Base-by-base conservation (phyloP, 441 rosid genomes). In the Flueggea neowawraea region DNA sequence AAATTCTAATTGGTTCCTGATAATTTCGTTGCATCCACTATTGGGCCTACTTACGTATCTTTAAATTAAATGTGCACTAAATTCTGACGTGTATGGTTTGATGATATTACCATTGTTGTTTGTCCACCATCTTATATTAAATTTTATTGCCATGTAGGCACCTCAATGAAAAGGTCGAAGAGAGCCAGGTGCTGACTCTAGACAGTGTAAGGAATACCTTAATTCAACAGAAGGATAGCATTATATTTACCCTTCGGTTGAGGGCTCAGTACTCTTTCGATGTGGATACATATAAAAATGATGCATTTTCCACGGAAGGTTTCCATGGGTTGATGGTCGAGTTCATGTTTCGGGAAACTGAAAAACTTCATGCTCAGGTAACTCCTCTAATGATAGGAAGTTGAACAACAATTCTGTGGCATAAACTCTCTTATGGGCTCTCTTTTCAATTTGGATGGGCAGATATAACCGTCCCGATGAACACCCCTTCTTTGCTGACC, bases 401-500 rank as follows among this genome's bases (percentile, higher is more conserved):
- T 10, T 47, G 14, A 10, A 6, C 50, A 47, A 47, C 50, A 47
- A 10, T 47, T 11, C 50, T 10, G n/a, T 47, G 50, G 12, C 50
- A 9, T 14, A 10, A 14, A 6, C 7, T 11, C 5, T 47, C 50
- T 47, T 1, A 47, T 47, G 14, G 9, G 16, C 41, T 68, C 73
- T 28, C 44, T 59, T 69, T 66, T 31, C 52, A 17, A 28, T 49
- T 73, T 78, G 89, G 99, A 83, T 84, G 54, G 98, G 98, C 63
- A 80, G 96, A 61, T 90, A 86, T 75, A 77, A 83, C 69, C 86
- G 98, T 76, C 98, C 98, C 33, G 97, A 92, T 75, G 97, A 92
- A 69, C 91, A 86, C 73, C 91, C 98, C 2, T 90, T 90, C 84
- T 90, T 86, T 83, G 89, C 89, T 2, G 78, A 82, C 49, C 79